Conservation (phyloP, 163 green algal genomes). For the Scenedesmus sp. region DNA sequence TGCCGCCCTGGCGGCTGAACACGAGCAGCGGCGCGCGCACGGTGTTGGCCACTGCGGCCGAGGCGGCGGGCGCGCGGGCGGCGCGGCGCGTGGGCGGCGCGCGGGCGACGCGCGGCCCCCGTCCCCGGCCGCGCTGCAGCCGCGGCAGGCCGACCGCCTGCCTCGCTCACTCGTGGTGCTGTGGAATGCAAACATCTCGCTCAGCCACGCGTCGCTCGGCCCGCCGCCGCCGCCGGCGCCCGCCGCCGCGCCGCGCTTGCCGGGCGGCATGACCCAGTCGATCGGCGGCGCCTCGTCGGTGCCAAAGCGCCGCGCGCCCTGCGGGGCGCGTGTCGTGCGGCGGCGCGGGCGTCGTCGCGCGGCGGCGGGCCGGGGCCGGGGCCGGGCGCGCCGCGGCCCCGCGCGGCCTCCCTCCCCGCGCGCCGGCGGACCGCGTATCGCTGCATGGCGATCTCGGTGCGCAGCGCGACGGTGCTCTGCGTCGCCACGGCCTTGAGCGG, state of each 20-base stretch:
- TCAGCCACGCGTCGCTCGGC: slow-evolving; percentile 53
- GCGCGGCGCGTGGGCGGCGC: too few relatives aligned
- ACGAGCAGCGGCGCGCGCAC: slow-evolving; percentile 81
- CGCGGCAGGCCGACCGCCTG: too few relatives aligned
- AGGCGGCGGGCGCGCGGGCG: too few relatives aligned
- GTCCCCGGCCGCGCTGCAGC: too few relatives aligned
- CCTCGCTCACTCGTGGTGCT: slow-evolving; percentile 82
- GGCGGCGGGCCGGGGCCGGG: too few relatives aligned
- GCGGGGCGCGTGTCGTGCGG: slow-evolving; percentile 6
- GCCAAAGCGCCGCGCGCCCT: slow-evolving; percentile 73
- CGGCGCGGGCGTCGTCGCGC: too few relatives aligned
- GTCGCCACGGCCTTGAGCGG: slow-evolving; percentile 71
- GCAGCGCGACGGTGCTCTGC: slow-evolving; percentile 81
- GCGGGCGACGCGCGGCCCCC: too few relatives aligned
- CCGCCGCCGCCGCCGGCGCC: neutral
- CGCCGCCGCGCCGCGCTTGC: slow-evolving; percentile 14
- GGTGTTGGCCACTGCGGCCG: slow-evolving; percentile 91
- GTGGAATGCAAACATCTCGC: slow-evolving; percentile 93
- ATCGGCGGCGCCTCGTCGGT: slow-evolving; percentile 76
- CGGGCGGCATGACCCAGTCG: slow-evolving; percentile 70
- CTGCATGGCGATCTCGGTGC: slow-evolving; percentile 80
- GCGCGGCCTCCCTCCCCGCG: too few relatives aligned
- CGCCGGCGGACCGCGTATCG: slow-evolving; percentile 54
- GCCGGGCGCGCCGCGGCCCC: too few relatives aligned
- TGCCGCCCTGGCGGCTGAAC: slow-evolving; percentile 88